phyloP scores from a whole-genome alignment of 2,329 filamentous ascomycete species.

The Eutypella sp. region DNA sequence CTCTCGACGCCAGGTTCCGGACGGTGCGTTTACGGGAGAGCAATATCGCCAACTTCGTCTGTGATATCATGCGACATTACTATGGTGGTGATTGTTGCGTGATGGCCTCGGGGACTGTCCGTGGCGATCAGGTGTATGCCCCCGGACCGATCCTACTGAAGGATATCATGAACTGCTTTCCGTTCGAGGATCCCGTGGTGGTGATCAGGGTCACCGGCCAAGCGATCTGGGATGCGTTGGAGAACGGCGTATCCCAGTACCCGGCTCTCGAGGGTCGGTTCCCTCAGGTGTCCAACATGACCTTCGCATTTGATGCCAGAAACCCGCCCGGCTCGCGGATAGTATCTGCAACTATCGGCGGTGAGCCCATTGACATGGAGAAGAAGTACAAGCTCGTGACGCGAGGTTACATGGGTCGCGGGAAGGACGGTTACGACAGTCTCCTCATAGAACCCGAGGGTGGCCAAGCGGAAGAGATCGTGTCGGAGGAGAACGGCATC shows the following conservation, averaged over 20 bases:
- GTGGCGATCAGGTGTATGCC: slow-evolving; percentile 84
- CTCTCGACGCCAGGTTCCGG: slow-evolving; percentile 80
- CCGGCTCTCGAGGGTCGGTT: slow-evolving; percentile 82
- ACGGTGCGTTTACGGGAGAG: slow-evolving; percentile 74
- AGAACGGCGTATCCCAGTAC: slow-evolving; percentile 76
- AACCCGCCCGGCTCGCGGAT: slow-evolving; percentile 59
- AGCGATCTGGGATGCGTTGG: slow-evolving; percentile 72
- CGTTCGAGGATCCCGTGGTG: slow-evolving; percentile 86
- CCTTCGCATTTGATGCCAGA: slow-evolving; percentile 65
- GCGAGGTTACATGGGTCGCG: slow-evolving; percentile 81
- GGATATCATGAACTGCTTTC: slow-evolving; percentile 84
- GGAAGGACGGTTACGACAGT: slow-evolving; percentile 78
- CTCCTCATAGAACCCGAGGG: slow-evolving; percentile 73
- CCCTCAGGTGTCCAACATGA: slow-evolving; percentile 81
- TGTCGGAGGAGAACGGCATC: slow-evolving; percentile 82
- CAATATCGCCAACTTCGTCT: slow-evolving; percentile 87
- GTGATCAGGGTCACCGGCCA: slow-evolving; percentile 67
- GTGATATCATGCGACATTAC: slow-evolving; percentile 83
- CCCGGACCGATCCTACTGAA: slow-evolving; percentile 72
- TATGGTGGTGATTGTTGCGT: slow-evolving; percentile 76
- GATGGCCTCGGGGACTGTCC: slow-evolving; percentile 81
- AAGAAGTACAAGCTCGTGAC: slow-evolving; percentile 71
- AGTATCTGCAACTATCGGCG: slow-evolving; percentile 55
- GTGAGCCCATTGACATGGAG: slow-evolving; percentile 55
- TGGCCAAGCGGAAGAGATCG: slow-evolving; percentile 69